A percentile compares a stretch with the other conserved stretches of the same genome.
Evolutionary conservation across 257 asterid species (phyloP).

Genomic region (Mitragyna speciosa): DNA sequence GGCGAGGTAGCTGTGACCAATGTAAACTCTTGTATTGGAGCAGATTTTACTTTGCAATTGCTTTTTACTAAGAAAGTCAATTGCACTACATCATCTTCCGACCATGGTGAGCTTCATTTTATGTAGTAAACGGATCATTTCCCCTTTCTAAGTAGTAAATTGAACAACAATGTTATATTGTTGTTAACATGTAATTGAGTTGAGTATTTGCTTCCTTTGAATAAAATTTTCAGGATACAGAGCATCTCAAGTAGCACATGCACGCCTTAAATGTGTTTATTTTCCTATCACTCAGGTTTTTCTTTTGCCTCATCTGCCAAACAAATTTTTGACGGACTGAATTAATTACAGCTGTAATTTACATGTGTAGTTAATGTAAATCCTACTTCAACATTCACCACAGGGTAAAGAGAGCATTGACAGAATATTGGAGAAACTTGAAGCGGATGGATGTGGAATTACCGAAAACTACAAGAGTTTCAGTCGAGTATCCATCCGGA

Average conservation of each 20-base stretch:
- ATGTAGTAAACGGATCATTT: not conserved
- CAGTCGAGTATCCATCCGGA: constrained; percentile 65
- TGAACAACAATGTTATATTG: not conserved
- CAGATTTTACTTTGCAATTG: constrained; percentile 53
- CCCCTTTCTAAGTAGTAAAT: not conserved
- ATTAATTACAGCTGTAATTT: not conserved
- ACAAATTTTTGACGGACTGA: not conserved
- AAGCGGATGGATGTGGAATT: constrained; percentile 43
- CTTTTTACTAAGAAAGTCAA: constrained; percentile 29
- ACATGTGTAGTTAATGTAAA: not conserved
- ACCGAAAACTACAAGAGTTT: constrained; percentile 53
- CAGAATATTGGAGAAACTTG: constrained; percentile 41
- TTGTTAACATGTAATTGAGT: not conserved
- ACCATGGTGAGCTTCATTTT: constrained; percentile 36
- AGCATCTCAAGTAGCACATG: constrained; percentile 53
- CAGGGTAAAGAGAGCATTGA: constrained; percentile 70
- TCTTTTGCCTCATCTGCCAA: not conserved
- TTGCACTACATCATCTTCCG: constrained; percentile 10
- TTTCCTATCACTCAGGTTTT: constrained; percentile 60
- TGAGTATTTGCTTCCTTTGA: constrained; percentile 5
- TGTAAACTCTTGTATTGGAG: constrained; percentile 60
- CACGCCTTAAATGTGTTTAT: constrained; percentile 69
- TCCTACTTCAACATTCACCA: constrained; percentile 24
- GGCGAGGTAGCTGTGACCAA: constrained; percentile 76
- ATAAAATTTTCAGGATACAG: constrained; percentile 33